Base-by-base conservation (phyloP, 257 asterid genomes). In the Solanum rostratum region DNA sequence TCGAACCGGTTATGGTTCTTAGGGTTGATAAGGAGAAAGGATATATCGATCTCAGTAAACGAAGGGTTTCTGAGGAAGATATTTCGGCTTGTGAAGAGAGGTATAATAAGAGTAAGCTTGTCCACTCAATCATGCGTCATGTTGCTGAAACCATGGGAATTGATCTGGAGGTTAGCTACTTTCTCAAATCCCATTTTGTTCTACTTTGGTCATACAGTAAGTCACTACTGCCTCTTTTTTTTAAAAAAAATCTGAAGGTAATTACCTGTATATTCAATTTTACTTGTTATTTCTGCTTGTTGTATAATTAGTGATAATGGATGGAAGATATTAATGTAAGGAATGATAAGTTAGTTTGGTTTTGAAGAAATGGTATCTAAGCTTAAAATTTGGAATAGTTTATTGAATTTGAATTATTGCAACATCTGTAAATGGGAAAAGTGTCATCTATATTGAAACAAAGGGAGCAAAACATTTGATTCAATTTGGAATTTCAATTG, bases 1-100 rank as follows among this genome's bases (percentile, higher is more conserved):
- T 92, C 82, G 98, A 96, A 86, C 98, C 99, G 6, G 98, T 96
- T 2, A 95, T 97, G 99, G 99, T 97, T 18, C 98, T 97, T 22
- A 93, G 98, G 88, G 99, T 95, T 52, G 97, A 97, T 60, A 93
- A 97, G 86, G 99, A 97, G 5, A 97, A 97, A 86, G 99, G 99
- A 0, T 97, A 97, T 83, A 94, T 97, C 84, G 99, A 97, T 94
- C 94, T 96, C 37, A 96, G 99, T 88, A 96, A 96, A 87, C 90
- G 99, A 68, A 93, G 99, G 84, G 99, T 96, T 52, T 94, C 98
- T 3, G 99, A 96, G 57, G 99, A 96, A 92, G 99, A 96, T 68
- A 95, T 95, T 80, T 92, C 89, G 85, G 95, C 76, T 7, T 97
- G 99, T 82, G 98, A 97, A 86, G 99, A 97, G 90, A 91, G 98